Percentiles rank a stretch among this genome's conserved stretches.
These are phyloP conservation scores for Populus tomentosa DNA, from an alignment of 441 rosid species.

Conservation along the genomic window DNA sequence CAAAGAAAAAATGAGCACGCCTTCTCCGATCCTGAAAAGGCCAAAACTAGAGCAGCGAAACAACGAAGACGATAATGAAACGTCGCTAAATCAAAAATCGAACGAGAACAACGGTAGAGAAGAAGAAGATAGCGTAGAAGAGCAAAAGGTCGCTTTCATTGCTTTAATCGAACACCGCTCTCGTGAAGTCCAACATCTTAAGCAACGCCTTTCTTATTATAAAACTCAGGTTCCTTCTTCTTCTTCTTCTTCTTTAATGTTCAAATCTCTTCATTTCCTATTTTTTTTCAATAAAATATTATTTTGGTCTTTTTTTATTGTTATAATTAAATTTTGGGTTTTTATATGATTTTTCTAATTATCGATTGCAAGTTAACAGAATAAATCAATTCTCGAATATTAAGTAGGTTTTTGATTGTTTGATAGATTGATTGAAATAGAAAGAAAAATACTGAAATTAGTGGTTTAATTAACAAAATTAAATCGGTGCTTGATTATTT, in stretches of 20 bases:
- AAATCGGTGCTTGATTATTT: constrained; percentile 11
- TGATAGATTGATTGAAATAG: neutral
- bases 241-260: neutral
- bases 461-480: neutral
- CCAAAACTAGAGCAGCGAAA: constrained; percentile 21
- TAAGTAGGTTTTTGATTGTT: too few species aligned
- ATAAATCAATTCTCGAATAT: neutral
- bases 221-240: constrained; percentile 50
- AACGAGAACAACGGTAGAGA: constrained; percentile 24
- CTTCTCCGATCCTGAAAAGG: constrained; percentile 29
- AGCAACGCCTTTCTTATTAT: constrained; percentile 59
- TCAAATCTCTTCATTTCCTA: neutral
- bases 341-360: too few species aligned
- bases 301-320: neutral
- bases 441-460: neutral
- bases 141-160: constrained; percentile 63
- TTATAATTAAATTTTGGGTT: too few species aligned
- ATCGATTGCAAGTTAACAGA: neutral
- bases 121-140: constrained; percentile 35
- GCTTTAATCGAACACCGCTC: constrained; percentile 76
- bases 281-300: neutral
- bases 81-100: neutral
- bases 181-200: constrained; percentile 64
- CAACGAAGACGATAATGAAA: neutral
- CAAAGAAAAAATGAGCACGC: constrained; percentile 25